Evolutionary conservation across 2,329 filamentous ascomycete genomes (phyloP), one percentile per base, ranked within the genome.

Genomic region (Alternaria postmessia): DNA sequence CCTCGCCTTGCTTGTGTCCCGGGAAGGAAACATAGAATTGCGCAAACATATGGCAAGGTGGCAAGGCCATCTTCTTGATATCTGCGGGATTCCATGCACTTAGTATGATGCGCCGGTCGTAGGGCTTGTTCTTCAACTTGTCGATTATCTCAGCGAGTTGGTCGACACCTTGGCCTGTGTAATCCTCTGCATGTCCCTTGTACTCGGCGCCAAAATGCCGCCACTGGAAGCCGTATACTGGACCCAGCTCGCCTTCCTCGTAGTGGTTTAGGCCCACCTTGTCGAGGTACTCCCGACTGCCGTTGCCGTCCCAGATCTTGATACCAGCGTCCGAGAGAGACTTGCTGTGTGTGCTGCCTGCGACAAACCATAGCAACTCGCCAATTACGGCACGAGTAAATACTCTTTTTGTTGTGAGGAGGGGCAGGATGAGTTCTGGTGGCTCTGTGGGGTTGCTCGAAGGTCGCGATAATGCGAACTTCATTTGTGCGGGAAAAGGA

Each of bases 151-250:
- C 91, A 16, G 91, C 91, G 38, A 99, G 84, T 82, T 99, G 95
- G 76, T 99, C 95, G 16, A 97, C 92, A 18, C 95, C 95, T 76
- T 96, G 85, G 0, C 92, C 93, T 0, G 88, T 85, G 80, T 99
- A 99, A 76, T 98, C 93, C 0, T 91, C 86, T 66, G 88, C 83
- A 43, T 72, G 68, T 1, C 73, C 75, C 18, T 89, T 83, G 78
- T 99, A 99, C 63, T 93, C 88, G 5, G 95, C 95, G 51, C 95
- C 95, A 73, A 99, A 99, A 80, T 98, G 94, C 3, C 95, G 91
- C 95, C 95, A 99, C 81, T 99, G 95, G 81, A 99, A 99, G 2
- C 95, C 95, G 77, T 99, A 99, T 0, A 98, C 94, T 30, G 95
- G 95, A 0, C 95, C 95, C 0, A 99, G 84, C 74, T 99, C 95